phyloP scores from a whole-genome alignment of 768 basidiomycete species.

The Pisolithus albus region DNA sequence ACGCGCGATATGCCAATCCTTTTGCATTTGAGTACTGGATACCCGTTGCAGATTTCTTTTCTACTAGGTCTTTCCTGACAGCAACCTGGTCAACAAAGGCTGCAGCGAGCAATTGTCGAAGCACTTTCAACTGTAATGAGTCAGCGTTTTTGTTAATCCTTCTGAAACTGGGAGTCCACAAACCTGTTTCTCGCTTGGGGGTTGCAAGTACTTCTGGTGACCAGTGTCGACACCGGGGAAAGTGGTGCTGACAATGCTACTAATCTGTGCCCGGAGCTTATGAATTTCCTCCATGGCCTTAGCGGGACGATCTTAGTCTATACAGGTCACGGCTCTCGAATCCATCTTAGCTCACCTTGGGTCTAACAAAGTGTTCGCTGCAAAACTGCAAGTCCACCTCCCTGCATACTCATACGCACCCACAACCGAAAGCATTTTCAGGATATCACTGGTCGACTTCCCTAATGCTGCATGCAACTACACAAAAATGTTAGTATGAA shows the following conservation, averaged over 20 bases:
- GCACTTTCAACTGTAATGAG: conserved; percentile 67
- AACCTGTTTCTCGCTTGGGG: conserved; percentile 77
- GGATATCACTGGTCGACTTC: conserved; percentile 73
- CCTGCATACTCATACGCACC: conserved; percentile 94
- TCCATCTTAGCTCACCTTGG: conserved; percentile 55
- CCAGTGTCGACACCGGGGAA: conserved; percentile 59
- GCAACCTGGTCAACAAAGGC: conserved; percentile 96
- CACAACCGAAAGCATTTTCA: conserved; percentile 85
- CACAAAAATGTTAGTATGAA: conserved; percentile 1
- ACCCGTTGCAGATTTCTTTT: conserved; percentile 51
- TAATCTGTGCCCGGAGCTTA: conserved; percentile 86
- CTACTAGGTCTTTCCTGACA: conserved; percentile 75
- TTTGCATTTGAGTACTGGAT: conserved; percentile 67
- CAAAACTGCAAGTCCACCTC: conserved; percentile 79
- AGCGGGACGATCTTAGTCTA: conserved; percentile 1
- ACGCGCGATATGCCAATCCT: conserved; percentile 75
- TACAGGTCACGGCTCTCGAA: background rate
- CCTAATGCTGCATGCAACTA: conserved; percentile 80
- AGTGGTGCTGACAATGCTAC: conserved; percentile 72
- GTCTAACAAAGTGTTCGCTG: conserved; percentile 79
- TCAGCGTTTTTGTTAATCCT: background rate
- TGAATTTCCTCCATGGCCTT: conserved; percentile 99
- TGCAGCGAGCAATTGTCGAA: conserved; percentile 81
- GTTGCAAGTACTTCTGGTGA: conserved; percentile 58
- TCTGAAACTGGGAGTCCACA: conserved; percentile 4